These are phyloP conservation scores for Verticillium longisporum DNA, from an alignment of 2,329 filamentous ascomycete species.

Conservation along the genomic window DNA sequence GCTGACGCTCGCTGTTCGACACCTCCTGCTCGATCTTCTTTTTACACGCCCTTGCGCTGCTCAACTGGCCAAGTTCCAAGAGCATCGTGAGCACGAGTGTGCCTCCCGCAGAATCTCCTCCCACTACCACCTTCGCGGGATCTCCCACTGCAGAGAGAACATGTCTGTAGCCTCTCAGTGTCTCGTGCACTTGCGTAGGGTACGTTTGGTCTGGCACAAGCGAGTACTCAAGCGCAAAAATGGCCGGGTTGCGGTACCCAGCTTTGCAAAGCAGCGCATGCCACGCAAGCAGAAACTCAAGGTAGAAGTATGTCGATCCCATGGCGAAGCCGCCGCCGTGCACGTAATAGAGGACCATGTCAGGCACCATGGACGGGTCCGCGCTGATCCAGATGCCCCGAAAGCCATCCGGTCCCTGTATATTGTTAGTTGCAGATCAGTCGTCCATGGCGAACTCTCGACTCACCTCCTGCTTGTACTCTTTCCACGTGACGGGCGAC, in stretches of 20 bases:
- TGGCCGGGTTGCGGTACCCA: constrained; percentile 67
- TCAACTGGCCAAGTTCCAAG: constrained; percentile 51
- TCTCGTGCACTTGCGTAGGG: constrained; percentile 67
- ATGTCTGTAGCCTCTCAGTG: constrained; percentile 63
- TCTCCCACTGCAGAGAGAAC: constrained; percentile 53
- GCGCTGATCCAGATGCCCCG: constrained; percentile 65
- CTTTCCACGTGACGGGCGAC: constrained; percentile 58
- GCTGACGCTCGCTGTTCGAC: constrained; percentile 2
- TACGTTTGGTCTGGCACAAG: constrained; percentile 69
- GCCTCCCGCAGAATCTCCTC: constrained; percentile 74
- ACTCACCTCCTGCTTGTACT: constrained; percentile 37
- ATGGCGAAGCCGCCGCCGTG: constrained; percentile 85
- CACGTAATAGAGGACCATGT: constrained; percentile 75
- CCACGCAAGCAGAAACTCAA: constrained; percentile 75
- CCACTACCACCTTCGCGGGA: constrained; percentile 59
- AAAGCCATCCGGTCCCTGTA: constrained; percentile 20
- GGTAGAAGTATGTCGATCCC: constrained; percentile 77
- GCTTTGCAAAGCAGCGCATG: constrained; percentile 54
- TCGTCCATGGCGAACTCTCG: background rate
- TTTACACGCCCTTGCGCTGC: constrained; percentile 8
- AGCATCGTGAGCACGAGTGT: constrained; percentile 68
- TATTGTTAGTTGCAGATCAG: background rate
- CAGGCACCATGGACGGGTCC: constrained; percentile 54
- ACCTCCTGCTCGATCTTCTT: constrained; percentile 3
- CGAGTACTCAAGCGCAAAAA: constrained; percentile 76